phyloP scores from a whole-genome alignment of 768 basidiomycete species.

The Termitomyces sp. region DNA sequence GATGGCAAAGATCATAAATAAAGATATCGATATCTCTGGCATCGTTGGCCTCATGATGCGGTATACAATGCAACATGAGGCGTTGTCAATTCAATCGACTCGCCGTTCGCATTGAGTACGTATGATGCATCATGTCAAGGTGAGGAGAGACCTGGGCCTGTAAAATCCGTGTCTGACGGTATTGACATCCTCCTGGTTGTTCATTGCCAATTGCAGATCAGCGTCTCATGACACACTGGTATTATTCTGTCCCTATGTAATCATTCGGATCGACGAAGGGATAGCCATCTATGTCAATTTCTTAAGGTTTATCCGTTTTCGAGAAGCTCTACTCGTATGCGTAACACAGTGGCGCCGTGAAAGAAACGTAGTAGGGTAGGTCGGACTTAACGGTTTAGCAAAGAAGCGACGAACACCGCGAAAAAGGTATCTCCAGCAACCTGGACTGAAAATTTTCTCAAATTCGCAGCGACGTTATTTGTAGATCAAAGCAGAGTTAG shows the following conservation, averaged over 20 bases:
- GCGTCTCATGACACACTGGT: not conserved
- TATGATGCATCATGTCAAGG: not conserved
- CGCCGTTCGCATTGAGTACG: not conserved
- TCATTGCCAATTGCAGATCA: not conserved
- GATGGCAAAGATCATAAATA: not conserved
- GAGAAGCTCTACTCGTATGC: not conserved
- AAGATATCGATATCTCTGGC: not conserved
- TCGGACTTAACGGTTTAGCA: not conserved
- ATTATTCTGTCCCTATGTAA: no score
- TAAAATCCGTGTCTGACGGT: not conserved
- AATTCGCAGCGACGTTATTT: not conserved
- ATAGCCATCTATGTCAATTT: no score
- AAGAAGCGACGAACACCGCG: not conserved
- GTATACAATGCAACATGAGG: not conserved
- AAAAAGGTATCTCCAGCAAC: not conserved
- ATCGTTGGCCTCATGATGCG: not conserved
- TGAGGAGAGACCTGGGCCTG: no score
- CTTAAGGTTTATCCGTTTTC: not conserved
- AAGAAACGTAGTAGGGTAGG: not conserved
- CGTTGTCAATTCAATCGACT: not conserved
- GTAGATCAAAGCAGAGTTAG: not conserved
- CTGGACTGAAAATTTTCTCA: not conserved
- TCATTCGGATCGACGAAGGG: no score
- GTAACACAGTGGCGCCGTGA: not conserved
- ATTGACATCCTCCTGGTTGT: not conserved